Evolutionary conservation across 352 stramenopile genomes (phyloP), one percentile per base, ranked within the genome.

Genomic region (Phytophthora quininea): DNA sequence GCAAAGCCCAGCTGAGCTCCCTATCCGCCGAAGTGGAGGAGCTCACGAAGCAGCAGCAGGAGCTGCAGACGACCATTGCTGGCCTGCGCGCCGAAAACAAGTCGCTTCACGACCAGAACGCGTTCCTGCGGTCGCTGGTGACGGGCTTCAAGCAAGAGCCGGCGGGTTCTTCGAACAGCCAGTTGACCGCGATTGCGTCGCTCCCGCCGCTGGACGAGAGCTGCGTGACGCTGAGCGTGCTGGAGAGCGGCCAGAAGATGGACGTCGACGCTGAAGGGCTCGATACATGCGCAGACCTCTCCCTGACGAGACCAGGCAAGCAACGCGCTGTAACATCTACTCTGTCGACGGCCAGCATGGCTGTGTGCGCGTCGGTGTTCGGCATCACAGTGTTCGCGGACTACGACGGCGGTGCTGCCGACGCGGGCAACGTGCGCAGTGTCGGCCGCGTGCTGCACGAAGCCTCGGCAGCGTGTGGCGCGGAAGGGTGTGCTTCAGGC

Each of bases 61-160:
- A 89, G 61, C 69, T 91, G 10, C 77, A 91, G 64, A 92, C 77
- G 54, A 82, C 80, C 12, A 81, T 94, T 35, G 82, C 86, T 2
- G 82, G 77, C 2, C 75, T 92, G 12, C 82, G 79, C 11, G 84
- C 86, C 10, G 84, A 92, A 58, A 94, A 92, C 76, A 90, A 92
- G 64, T 91, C 86, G 35, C 77, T 92, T 43, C 80, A 82, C 38
- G 83, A 91, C 58, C 86, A 94, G 62, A 91, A 92, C 63, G 64
- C 78, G 14, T 94, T 94, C 46, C 62, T 94, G 68, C 84, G 85
- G 45, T 90, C 82, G 12, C 77, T 94, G 27, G 86, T 91, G 51
- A 83, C 86, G 46, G 82, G 57, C 65, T 75, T 75, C 62, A 88
- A 77, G 64, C 68, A 65, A 14, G 64, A 71, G 29, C 46, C 46